Evolutionary conservation across 495 filamentous ascomycete species (phyloP).

Genomic region (Annulohypoxylon moriforme): DNA sequence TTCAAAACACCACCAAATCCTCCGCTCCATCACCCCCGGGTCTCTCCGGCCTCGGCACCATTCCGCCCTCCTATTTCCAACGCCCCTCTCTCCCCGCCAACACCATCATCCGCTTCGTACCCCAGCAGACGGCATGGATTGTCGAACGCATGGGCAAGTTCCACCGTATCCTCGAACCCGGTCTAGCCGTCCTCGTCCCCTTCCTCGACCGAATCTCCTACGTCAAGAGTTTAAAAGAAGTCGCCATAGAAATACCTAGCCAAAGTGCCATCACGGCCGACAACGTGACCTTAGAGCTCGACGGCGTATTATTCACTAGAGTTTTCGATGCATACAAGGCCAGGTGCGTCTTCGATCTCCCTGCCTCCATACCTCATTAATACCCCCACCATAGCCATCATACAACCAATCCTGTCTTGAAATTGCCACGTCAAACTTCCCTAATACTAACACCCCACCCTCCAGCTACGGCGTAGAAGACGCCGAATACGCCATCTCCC

Average conservation of each 20-base stretch:
- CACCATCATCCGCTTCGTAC: slow-evolving; percentile 95
- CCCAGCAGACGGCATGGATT: slow-evolving; percentile 99
- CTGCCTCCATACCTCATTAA: not conserved
- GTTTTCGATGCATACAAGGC: slow-evolving; percentile 99
- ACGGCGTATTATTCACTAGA: slow-evolving; percentile 93
- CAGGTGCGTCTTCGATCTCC: slow-evolving; percentile 70
- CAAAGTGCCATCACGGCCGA: slow-evolving; percentile 98
- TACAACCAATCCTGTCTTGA: not conserved
- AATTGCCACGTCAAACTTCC: not conserved
- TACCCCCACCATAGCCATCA: not conserved
- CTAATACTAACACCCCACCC: slow-evolving; percentile 23
- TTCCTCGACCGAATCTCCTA: slow-evolving; percentile 97
- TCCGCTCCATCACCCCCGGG: slow-evolving; percentile 21
- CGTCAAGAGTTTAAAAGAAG: slow-evolving; percentile 96
- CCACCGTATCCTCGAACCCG: slow-evolving; percentile 89
- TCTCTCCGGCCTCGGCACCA: slow-evolving; percentile 43
- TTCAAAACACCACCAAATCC: slow-evolving; percentile 48
- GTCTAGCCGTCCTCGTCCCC: slow-evolving; percentile 87
- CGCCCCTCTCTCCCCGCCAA: slow-evolving; percentile 81
- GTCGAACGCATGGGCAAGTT: slow-evolving; percentile 99
- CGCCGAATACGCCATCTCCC: slow-evolving; percentile 97
- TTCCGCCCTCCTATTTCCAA: slow-evolving; percentile 68
- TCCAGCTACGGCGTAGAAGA: slow-evolving; percentile 96
- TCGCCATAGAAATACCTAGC: slow-evolving; percentile 93
- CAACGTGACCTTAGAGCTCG: slow-evolving; percentile 96